Conservation (phyloP, 768 basidiomycete species). For the Lyophyllum atratum region DNA sequence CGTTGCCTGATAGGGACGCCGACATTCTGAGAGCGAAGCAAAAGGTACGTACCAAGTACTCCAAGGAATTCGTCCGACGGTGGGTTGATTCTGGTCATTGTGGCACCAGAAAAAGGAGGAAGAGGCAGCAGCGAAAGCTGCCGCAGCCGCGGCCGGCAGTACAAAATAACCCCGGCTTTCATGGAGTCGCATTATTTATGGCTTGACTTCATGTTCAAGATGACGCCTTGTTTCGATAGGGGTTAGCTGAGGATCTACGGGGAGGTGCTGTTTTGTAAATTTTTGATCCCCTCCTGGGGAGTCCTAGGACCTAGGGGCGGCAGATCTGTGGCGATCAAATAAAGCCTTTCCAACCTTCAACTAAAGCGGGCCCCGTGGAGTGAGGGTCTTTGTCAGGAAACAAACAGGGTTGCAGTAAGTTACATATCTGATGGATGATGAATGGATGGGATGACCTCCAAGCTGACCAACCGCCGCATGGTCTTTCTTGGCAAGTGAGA, state of each 20-base stretch:
- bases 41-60: slow-evolving; percentile 51
- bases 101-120: slow-evolving; percentile 56
- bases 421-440: slow-evolving; percentile 3
- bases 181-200: slow-evolving; percentile 10
- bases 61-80: slow-evolving; percentile 1
- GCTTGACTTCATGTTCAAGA: slow-evolving; percentile 9
- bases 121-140: slow-evolving; percentile 33
- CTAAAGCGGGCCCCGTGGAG: background rate
- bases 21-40: slow-evolving; percentile 76
- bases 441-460: background rate
- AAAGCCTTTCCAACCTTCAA: background rate
- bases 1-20: slow-evolving; percentile 59
- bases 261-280: too few species aligned
- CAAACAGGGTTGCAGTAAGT: background rate
- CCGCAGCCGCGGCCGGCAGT: slow-evolving; percentile 22
- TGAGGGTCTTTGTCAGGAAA: slow-evolving; percentile 6
- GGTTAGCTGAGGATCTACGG: background rate
- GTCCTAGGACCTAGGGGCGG: too few species aligned
- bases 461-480: slow-evolving; percentile 7
- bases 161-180: slow-evolving; percentile 37
- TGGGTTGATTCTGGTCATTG: slow-evolving; percentile 1
- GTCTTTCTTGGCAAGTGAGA: slow-evolving; percentile 1
- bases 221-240: background rate
- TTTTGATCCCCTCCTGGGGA: too few species aligned
- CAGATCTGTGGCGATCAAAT: too few species aligned